A percentile compares a stretch with the other conserved stretches of the same genome.
Conservation (phyloP, 352 stramenopile genomes). For the Globisporangium spiculum region DNA sequence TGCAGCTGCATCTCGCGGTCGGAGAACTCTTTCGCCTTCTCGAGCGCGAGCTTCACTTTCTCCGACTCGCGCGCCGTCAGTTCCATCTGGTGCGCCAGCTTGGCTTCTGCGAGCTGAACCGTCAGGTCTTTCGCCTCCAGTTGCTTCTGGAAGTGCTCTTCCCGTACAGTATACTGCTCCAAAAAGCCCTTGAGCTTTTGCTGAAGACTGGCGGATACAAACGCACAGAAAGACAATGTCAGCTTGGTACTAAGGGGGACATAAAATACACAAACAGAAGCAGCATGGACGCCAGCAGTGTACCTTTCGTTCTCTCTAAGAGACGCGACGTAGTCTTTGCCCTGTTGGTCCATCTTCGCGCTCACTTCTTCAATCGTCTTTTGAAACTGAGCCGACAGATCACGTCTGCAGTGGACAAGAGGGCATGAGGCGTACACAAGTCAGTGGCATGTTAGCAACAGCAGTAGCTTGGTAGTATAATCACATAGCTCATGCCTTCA, state of each 20-base stretch:
- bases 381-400: slow-evolving; percentile 77
- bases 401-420: slow-evolving; percentile 31
- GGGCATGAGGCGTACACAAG: background rate
- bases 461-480: background rate
- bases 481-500: background rate
- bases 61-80: slow-evolving; percentile 68
- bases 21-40: slow-evolving; percentile 81
- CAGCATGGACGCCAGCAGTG: background rate
- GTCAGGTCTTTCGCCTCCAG: slow-evolving; percentile 81
- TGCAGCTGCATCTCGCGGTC: slow-evolving; percentile 74
- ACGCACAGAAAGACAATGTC: background rate
- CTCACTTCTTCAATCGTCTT: slow-evolving; percentile 88
- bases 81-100: slow-evolving; percentile 76
- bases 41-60: slow-evolving; percentile 70
- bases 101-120: slow-evolving; percentile 77
- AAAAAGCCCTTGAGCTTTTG: slow-evolving; percentile 83
- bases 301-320: slow-evolving; percentile 82
- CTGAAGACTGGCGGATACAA: slow-evolving; percentile 49
- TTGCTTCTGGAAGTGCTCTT: slow-evolving; percentile 85
- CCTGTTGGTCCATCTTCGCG: slow-evolving; percentile 86
- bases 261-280: background rate
- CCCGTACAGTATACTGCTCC: slow-evolving; percentile 71
- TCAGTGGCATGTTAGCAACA: slow-evolving; percentile 2
- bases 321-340: slow-evolving; percentile 79
- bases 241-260: too few species aligned